These are phyloP conservation scores for Herpotrichia juniperi DNA, from an alignment of 2,329 filamentous ascomycete genomes.

Conservation along the genomic window DNA sequence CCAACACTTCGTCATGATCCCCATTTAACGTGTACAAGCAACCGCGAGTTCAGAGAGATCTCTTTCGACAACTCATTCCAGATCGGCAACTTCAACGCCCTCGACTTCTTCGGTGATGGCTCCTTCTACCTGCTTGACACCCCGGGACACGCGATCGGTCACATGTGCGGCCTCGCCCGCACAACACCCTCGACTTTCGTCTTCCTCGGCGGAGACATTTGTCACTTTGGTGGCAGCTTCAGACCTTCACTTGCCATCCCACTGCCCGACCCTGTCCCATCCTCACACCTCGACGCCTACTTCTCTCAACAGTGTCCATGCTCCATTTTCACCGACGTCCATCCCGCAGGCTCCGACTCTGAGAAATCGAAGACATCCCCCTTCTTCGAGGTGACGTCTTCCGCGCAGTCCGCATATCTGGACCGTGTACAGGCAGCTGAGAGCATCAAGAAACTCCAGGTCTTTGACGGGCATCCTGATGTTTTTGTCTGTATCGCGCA, in stretches of 20 bases:
- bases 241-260: conserved; percentile 16
- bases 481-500: conserved; percentile 22
- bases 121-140: conserved; percentile 60
- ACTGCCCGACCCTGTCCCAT: conserved; percentile 14
- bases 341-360: conserved; percentile 10
- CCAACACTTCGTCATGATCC: not conserved
- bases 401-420: conserved; percentile 19
- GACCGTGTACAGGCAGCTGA: conserved; percentile 13
- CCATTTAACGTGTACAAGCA: not conserved
- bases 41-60: conserved; percentile 13
- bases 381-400: conserved; percentile 16
- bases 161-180: conserved; percentile 56
- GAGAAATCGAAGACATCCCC: conserved; percentile 8
- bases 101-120: conserved; percentile 62
- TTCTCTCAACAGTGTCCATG: conserved; percentile 16
- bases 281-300: conserved; percentile 12
- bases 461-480: conserved; percentile 15
- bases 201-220: conserved; percentile 27
- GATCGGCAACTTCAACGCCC: conserved; percentile 53
- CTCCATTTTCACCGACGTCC: conserved; percentile 13
- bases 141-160: conserved; percentile 58
- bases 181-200: conserved; percentile 31
- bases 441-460: conserved; percentile 16
- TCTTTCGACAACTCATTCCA: conserved; percentile 19
- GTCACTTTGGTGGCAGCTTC: conserved; percentile 22